Base-by-base conservation (phyloP, 768 basidiomycete genomes). In the Phylloporus arenicola region DNA sequence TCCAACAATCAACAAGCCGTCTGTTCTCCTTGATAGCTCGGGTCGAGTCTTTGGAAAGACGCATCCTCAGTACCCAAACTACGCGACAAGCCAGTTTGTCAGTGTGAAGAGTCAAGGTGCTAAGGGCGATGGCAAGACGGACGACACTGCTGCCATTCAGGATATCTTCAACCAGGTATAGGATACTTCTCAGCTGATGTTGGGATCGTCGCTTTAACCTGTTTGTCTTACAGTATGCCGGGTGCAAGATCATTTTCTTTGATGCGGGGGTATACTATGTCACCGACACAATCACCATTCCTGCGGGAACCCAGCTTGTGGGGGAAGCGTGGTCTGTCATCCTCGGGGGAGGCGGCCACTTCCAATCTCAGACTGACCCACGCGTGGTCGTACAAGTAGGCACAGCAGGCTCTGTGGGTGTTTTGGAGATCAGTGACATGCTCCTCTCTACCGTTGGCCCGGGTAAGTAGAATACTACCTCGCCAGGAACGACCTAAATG, bases 221-320 rank as follows among this genome's bases (percentile, higher is more conserved):
- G 10, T 17, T 27, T 35, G 0, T 20, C 6, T 22, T 6, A 7
- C 48, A 88, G 86, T 86, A 75, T 57, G 70, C 82, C 7, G 82
- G 82, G 5, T 82, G 82, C 74, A 88, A 82, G 60, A 83, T 92
- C 61, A 82, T 91, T 34, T 90, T 87, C 72, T 81, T 90, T 60
- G 89, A 91, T 56, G 83, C 84, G 2, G 79, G 79, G 8, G 72
- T 70, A n/a, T 79, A 80, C 65, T 55, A 71, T 39, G 68, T 80
- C 44, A 70, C 74, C 14, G 14, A 70, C 48, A 80, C 79, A n/a
- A 68, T 80, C 42, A 66, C 57, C 35, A 72, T 80, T 30, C 79
- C 78, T 22, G 68, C 72, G 1, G 77, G 77, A 40, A 65, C 73
- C 4, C 74, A 70, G 45, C 60, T 80, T 31, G 72, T 77, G 16